Percentiles rank a stretch among this genome's conserved stretches.
Evolutionary conservation across 345 rosid genomes (phyloP).

Genomic region (Bruguiera gymnorhiza): DNA sequence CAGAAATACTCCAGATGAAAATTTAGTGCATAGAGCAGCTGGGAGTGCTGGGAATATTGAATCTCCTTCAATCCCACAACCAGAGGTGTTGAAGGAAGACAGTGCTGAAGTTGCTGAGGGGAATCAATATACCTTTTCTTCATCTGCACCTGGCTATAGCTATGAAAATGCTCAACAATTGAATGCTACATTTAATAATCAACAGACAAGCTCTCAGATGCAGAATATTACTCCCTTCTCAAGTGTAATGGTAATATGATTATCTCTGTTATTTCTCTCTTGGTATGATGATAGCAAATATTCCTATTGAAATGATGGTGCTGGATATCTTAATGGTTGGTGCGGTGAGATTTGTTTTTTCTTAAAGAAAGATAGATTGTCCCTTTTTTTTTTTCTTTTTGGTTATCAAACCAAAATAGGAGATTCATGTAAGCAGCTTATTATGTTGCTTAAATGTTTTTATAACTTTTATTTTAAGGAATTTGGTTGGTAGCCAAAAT

Average conservation of each 20-base stretch:
- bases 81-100: conserved; percentile 68
- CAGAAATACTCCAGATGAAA: conserved; percentile 54
- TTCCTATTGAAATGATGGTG: neutral
- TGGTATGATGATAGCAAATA: neutral
- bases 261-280: neutral
- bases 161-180: conserved; percentile 67
- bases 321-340: neutral
- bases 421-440: too few relatives aligned
- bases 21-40: conserved; percentile 45
- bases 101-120: conserved; percentile 51
- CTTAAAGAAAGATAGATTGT: neutral
- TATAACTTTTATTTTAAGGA: too few relatives aligned
- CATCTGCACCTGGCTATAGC: conserved; percentile 58
- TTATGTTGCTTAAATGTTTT: too few relatives aligned
- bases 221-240: conserved; percentile 67
- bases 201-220: conserved; percentile 60
- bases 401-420: too few relatives aligned
- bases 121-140: conserved; percentile 66
- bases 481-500: neutral
- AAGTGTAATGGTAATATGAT: conserved; percentile 63
- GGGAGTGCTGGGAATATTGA: conserved; percentile 52
- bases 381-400: too few relatives aligned
- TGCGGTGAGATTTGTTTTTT: neutral
- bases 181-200: conserved; percentile 49
- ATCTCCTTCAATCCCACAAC: conserved; percentile 50